Conservation (phyloP, 805 yeast species). For the Starmerella scarabaei region DNA sequence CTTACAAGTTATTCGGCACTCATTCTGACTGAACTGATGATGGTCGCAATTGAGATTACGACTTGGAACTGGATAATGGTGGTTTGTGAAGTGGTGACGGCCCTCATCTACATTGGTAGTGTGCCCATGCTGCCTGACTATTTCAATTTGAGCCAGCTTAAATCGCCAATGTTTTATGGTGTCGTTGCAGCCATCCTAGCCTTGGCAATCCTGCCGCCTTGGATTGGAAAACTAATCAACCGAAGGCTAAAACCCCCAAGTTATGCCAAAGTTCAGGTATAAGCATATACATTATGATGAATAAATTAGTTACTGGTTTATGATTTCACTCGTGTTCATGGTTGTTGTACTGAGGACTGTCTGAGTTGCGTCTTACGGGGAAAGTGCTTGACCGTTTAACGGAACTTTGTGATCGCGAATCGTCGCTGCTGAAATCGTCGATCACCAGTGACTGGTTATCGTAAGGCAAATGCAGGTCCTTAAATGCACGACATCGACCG, state of each 20-base stretch:
- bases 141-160: slow-evolving; percentile 56
- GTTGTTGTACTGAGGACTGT: too few species aligned
- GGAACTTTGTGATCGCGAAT: too few species aligned
- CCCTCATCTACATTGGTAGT: slow-evolving; percentile 52
- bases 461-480: slow-evolving; percentile 79
- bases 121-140: slow-evolving; percentile 82
- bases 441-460: slow-evolving; percentile 15
- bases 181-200: slow-evolving; percentile 51
- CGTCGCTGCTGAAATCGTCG: background rate
- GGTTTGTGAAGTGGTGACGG: slow-evolving; percentile 55
- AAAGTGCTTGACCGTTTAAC: too few species aligned
- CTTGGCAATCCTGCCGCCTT: slow-evolving; percentile 73
- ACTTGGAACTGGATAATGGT: slow-evolving; percentile 83
- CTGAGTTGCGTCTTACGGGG: too few species aligned
- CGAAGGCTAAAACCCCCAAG: slow-evolving; percentile 81
- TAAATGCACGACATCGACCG: slow-evolving; percentile 68
- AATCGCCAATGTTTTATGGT: slow-evolving; percentile 51
- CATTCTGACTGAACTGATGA: slow-evolving; percentile 70
- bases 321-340: background rate
- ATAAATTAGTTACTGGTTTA: background rate
- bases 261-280: slow-evolving; percentile 79
- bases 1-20: slow-evolving; percentile 70
- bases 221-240: slow-evolving; percentile 66
- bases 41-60: slow-evolving; percentile 87
- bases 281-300: background rate